A percentile compares a stretch with the other conserved stretches of the same genome.
Evolutionary conservation across 345 rosid genomes (phyloP).

Genomic region (Rhodamnia rubescens): DNA sequence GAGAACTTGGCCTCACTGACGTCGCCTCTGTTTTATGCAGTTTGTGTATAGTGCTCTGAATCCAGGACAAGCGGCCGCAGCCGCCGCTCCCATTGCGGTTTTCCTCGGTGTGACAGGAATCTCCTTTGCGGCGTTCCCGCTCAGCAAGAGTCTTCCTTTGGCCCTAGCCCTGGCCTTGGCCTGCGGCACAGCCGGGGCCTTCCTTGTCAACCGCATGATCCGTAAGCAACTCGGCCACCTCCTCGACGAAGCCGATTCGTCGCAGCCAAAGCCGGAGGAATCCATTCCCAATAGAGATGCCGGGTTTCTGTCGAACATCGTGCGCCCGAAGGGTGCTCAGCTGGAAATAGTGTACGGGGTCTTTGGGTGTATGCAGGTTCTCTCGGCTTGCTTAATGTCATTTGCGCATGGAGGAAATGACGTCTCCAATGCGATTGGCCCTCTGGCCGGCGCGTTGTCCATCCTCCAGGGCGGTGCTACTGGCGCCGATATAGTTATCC

Average conservation of each 20-base stretch:
- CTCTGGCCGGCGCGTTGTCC: constrained; percentile 72
- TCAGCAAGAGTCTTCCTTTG: constrained; percentile 43
- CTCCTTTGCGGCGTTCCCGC: constrained; percentile 78
- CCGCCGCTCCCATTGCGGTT: constrained; percentile 80
- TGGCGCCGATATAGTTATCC: constrained; percentile 51
- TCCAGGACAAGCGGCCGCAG: constrained; percentile 88
- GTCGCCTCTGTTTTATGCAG: constrained; percentile 22
- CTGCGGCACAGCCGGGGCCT: constrained; percentile 70
- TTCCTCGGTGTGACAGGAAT: constrained; percentile 73
- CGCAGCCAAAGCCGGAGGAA: constrained; percentile 21
- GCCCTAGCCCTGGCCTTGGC: constrained; percentile 69
- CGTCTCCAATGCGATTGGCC: constrained; percentile 93
- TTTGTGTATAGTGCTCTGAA: constrained; percentile 91
- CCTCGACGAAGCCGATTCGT: constrained; percentile 32
- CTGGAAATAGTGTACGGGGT: constrained; percentile 86
- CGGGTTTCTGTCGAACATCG: constrained; percentile 67
- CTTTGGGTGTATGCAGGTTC: constrained; percentile 86
- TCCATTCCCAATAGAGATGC: constrained; percentile 18
- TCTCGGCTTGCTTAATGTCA: constrained; percentile 97
- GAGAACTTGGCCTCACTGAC: not conserved
- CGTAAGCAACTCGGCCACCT: constrained; percentile 73
- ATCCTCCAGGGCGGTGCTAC: constrained; percentile 60
- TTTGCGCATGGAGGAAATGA: constrained; percentile 94
- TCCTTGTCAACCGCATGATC: constrained; percentile 52
- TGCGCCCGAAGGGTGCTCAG: constrained; percentile 83